Evolutionary conservation across 495 filamentous ascomycete species (phyloP).

Genomic region (Xylaria flabelliformis): DNA sequence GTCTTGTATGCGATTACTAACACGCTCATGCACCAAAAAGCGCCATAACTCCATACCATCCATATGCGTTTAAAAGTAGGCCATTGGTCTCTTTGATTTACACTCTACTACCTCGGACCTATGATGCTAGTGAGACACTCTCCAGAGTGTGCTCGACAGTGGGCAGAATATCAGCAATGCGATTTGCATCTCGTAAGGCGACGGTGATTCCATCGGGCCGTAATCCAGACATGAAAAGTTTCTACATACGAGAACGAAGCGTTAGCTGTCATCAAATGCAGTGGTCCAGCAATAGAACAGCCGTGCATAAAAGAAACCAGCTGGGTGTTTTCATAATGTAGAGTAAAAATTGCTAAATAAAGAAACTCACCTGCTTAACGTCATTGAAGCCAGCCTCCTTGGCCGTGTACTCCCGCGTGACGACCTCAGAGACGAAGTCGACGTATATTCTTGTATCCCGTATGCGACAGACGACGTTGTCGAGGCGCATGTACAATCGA

Average conservation of each 20-base stretch:
- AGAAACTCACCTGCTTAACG: slow-evolving; percentile 69
- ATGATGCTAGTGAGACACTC: slow-evolving; percentile 46
- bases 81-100: background rate
- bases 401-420: slow-evolving; percentile 87
- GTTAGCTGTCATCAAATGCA: background rate
- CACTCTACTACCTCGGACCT: background rate
- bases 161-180: slow-evolving; percentile 74
- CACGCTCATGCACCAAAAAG: background rate
- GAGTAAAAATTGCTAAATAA: background rate
- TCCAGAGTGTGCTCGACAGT: slow-evolving; percentile 65
- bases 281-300: background rate
- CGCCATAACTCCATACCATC: background rate
- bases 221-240: slow-evolving; percentile 66
- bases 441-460: slow-evolving; percentile 91
- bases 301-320: background rate
- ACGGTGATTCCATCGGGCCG: slow-evolving; percentile 73
- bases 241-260: slow-evolving; percentile 53
- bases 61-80: background rate
- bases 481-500: slow-evolving; percentile 92
- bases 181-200: slow-evolving; percentile 83
- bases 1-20: background rate
- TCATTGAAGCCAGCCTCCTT: slow-evolving; percentile 80
- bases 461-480: slow-evolving; percentile 84
- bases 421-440: slow-evolving; percentile 80
- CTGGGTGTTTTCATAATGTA: background rate